phyloP scores from a whole-genome alignment of 805 yeast genomes.

The Blastobotrys mokoenaii region DNA sequence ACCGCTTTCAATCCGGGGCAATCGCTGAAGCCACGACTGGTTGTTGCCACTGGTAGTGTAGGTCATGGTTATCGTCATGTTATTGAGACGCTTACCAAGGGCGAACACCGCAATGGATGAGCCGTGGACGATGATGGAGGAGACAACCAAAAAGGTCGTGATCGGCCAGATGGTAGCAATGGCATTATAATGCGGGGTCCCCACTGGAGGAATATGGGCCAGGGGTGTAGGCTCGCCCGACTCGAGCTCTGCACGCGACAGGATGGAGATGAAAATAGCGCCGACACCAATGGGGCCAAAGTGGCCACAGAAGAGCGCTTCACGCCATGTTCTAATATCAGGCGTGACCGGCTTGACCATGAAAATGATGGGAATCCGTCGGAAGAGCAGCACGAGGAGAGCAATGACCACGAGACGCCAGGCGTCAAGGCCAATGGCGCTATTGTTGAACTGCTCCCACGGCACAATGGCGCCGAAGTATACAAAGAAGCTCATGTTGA shows the following conservation, averaged over 20 bases:
- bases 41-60: constrained; percentile 65
- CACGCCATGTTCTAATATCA: constrained; percentile 86
- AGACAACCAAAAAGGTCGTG: constrained; percentile 66
- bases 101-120: constrained; percentile 76
- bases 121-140: constrained; percentile 85
- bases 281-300: constrained; percentile 97
- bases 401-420: constrained; percentile 79
- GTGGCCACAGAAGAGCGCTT: constrained; percentile 89
- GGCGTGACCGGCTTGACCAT: constrained; percentile 72
- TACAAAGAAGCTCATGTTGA: constrained; percentile 80
- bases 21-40: constrained; percentile 73
- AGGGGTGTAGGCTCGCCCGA: constrained; percentile 51
- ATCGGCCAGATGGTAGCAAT: constrained; percentile 74
- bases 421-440: constrained; percentile 51
- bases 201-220: constrained; percentile 37
- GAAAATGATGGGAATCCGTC: constrained; percentile 78
- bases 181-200: constrained; percentile 46
- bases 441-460: constrained; percentile 68
- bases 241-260: constrained; percentile 69
- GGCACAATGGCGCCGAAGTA: constrained; percentile 89
- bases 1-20: constrained; percentile 65
- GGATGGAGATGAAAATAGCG: constrained; percentile 74
- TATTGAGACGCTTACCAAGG: constrained; percentile 77
- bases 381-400: constrained; percentile 59
- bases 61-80: constrained; percentile 88